phyloP scores from a whole-genome alignment of 768 basidiomycete species.

The Fistulinella prunicolor region DNA sequence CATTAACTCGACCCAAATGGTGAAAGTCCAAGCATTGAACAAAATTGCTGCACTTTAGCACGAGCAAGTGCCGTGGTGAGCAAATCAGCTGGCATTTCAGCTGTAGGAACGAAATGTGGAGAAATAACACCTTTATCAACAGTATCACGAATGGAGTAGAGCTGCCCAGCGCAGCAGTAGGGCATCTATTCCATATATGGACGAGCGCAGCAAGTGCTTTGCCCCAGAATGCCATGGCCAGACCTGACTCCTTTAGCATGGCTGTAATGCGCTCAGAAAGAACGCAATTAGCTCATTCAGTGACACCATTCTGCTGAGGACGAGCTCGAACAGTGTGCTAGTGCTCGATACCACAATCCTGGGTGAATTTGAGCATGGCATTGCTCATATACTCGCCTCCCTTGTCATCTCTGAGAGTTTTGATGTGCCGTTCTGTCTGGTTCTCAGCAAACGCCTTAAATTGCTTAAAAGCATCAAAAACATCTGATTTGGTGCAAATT shows the following conservation, averaged over 20 bases:
- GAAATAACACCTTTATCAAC: no score
- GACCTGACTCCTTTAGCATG: constrained; percentile 10
- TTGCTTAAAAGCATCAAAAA: constrained; percentile 24
- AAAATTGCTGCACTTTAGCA: no score
- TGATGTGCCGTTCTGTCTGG: constrained; percentile 13
- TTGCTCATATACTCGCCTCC: constrained; percentile 32
- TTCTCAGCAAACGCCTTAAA: constrained; percentile 33
- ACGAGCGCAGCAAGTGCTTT: constrained; percentile 19
- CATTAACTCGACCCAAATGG: no score
- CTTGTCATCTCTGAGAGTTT: constrained; percentile 24
- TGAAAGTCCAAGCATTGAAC: no score
- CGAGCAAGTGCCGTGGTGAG: no score
- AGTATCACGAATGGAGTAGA: no score
- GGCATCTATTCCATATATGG: constrained; percentile 19
- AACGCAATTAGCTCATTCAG: neutral
- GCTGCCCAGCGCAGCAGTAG: constrained; percentile 20
- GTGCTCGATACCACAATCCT: constrained; percentile 10
- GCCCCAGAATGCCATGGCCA: constrained; percentile 5
- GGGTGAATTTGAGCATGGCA: constrained; percentile 18
- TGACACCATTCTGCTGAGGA: constrained; percentile 4
- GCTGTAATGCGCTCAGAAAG: constrained; percentile 13
- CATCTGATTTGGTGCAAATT: constrained; percentile 20
- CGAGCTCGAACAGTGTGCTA: constrained; percentile 1
- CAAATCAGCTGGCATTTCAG: no score
- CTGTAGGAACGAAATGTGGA: no score